Evolutionary conservation across 1,284 basidiomycete species (phyloP).

Genomic region (Veloporphyrellus conicus): DNA sequence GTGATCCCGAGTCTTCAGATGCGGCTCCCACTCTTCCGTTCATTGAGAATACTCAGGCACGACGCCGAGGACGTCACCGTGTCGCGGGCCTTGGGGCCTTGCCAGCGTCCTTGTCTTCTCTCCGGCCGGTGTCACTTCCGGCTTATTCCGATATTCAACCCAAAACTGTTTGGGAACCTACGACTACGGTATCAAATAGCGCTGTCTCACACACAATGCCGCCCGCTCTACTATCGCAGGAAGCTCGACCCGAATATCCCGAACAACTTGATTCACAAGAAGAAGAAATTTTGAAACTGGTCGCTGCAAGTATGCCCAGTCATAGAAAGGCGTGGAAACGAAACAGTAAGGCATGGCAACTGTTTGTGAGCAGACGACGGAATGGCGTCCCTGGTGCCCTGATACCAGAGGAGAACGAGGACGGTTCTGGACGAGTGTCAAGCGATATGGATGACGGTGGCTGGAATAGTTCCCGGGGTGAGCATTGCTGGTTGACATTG

Average conservation of each 20-base stretch:
- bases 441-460: slow-evolving; percentile 22
- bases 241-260: slow-evolving; percentile 17
- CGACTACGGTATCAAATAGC: slow-evolving; percentile 1
- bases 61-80: slow-evolving; percentile 33
- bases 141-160: slow-evolving; percentile 50
- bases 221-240: slow-evolving; percentile 2
- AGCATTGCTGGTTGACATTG: slow-evolving; percentile 6
- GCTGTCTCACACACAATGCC: not conserved
- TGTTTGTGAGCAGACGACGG: slow-evolving; percentile 49
- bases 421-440: slow-evolving; percentile 20
- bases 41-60: slow-evolving; percentile 39
- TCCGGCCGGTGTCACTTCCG: slow-evolving; percentile 66
- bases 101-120: slow-evolving; percentile 52
- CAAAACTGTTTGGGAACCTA: slow-evolving; percentile 11
- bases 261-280: slow-evolving; percentile 44
- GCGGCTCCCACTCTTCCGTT: slow-evolving; percentile 40
- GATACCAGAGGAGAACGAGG: slow-evolving; percentile 49
- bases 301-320: slow-evolving; percentile 65
- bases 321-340: slow-evolving; percentile 67
- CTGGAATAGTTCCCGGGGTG: slow-evolving; percentile 24
- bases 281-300: slow-evolving; percentile 53
- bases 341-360: slow-evolving; percentile 59
- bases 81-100: slow-evolving; percentile 38
- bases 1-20: slow-evolving; percentile 31
- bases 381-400: slow-evolving; percentile 33